phyloP scores from a whole-genome alignment of 257 asterid species.

The Striga asiatica region DNA sequence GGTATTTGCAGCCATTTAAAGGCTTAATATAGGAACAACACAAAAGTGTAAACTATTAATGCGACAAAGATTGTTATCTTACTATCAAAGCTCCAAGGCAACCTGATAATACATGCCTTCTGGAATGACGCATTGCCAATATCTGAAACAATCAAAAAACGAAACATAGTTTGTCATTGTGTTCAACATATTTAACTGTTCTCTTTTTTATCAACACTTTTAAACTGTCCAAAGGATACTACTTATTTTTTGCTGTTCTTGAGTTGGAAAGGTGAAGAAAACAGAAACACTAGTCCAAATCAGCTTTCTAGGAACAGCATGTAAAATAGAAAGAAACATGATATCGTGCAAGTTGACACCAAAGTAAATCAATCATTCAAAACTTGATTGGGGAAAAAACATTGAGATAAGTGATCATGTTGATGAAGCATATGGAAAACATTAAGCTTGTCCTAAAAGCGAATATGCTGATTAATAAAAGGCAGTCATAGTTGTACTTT shows the following conservation, averaged over 20 bases:
- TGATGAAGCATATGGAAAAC: background rate
- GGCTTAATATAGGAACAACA: background rate
- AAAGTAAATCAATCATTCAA: too few relatives aligned
- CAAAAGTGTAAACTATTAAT: background rate
- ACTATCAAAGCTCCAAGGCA: constrained; percentile 21
- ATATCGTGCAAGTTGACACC: too few relatives aligned
- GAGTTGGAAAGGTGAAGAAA: too few relatives aligned
- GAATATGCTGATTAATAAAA: too few relatives aligned
- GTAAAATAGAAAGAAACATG: too few relatives aligned
- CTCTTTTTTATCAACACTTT: background rate
- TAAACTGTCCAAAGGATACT: too few relatives aligned
- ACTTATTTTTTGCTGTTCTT: too few relatives aligned
- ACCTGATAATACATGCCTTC: constrained; percentile 14
- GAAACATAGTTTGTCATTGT: background rate
- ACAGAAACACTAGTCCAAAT: too few relatives aligned
- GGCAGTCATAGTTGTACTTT: background rate
- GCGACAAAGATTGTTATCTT: background rate
- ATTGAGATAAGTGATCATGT: background rate
- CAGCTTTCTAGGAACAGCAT: too few relatives aligned
- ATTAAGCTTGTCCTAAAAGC: background rate
- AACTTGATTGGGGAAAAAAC: background rate
- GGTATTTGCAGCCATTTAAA: background rate
- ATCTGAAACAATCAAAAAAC: constrained; percentile 12
- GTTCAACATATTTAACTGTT: background rate
- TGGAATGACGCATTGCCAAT: constrained; percentile 19